phyloP scores from a whole-genome alignment of 2,329 filamentous ascomycete species.

The Zymoseptoria crescenta region DNA sequence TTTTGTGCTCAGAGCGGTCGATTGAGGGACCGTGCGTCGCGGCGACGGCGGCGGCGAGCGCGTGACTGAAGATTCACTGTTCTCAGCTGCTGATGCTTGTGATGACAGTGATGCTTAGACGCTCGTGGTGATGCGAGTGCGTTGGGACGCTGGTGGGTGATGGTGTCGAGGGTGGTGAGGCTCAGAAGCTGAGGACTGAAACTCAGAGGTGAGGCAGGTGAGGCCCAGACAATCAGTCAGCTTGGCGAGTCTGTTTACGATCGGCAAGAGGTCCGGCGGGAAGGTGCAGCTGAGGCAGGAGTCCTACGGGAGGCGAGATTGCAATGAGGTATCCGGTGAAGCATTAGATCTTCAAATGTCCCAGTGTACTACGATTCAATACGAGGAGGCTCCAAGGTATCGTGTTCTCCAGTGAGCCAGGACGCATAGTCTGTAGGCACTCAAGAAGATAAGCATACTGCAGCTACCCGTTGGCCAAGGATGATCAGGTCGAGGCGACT shows the following conservation, averaged over 20 bases:
- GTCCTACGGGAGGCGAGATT: neutral
- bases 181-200: neutral
- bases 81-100: neutral
- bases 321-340: neutral
- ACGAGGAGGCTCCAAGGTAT: neutral
- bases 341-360: neutral
- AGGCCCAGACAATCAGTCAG: neutral
- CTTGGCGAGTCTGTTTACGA: neutral
- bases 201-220: neutral
- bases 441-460: neutral
- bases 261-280: neutral
- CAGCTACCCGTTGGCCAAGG: neutral
- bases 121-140: neutral
- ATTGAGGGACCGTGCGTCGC: neutral
- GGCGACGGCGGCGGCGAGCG: too few species aligned
- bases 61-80: neutral
- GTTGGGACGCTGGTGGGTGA: too few species aligned
- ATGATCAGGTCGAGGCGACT: neutral
- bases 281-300: neutral
- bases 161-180: neutral
- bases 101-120: neutral
- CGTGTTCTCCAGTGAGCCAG: neutral
- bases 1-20: neutral
- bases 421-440: neutral
- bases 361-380: neutral